Base-by-base conservation (phyloP, 108 stramenopile genomes). In the Chaetoceros tenuissimus region DNA sequence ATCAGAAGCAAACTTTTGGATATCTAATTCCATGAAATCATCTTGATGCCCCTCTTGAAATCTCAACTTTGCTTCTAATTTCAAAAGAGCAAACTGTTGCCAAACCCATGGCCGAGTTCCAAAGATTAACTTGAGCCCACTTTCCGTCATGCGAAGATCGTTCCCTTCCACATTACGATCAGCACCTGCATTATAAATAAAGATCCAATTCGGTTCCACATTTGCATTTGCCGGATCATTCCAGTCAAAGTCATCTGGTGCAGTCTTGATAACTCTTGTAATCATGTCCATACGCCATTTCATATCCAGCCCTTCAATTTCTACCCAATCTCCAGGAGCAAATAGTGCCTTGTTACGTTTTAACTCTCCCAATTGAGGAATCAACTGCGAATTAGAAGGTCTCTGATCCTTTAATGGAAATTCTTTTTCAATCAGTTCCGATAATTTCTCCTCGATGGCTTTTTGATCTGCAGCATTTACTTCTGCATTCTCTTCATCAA, bases 51-150 rank as follows among this genome's bases (percentile, higher is more conserved):
- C 68, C 24, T 67, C 48, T 34, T 74, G 69, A 53, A 79, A 79
- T 18, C 68, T 57, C 23, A 79, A 44, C 48, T 59, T 61, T 28
- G 63, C 66, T 54, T 79, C 77, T 22, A 73, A 51, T 57, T 56
- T 56, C 34, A 79, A 48, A 23, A 64, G 52, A 44, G 73, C 69
- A 49, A 64, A 79, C 48, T 71, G 68, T 50, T 67, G 69, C 72
- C 72, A 79, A n/a, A 74, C 55, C 73, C 72, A 79, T 16, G 77
- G 77, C 25, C 72, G 59, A 1, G 28, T 19, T 10, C 77, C 77
- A 55, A 79, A 79, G 55, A 79, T 65, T 8, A 28, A 3, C 18
- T 24, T 20, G 8, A 68, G 62, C 10, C 67, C 67, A 30, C 49
- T 48, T 48, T 68, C 59, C 21, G 44, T 31, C n/a, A 44, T 24